Evolutionary conservation across 768 basidiomycete genomes (phyloP).

Genomic region (Postia placenta): DNA sequence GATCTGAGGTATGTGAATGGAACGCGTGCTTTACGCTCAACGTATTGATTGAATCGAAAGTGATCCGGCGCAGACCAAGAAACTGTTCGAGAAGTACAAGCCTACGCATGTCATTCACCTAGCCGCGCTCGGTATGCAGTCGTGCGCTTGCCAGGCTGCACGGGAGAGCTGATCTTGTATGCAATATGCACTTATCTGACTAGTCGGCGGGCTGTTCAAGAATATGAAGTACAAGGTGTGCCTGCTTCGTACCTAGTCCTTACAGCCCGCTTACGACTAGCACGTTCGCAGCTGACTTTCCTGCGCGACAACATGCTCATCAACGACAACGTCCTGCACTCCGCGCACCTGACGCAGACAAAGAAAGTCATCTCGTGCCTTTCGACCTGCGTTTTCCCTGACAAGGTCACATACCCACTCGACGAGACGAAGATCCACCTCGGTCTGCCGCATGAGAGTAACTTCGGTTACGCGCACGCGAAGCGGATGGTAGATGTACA

Average conservation of each 20-base stretch:
- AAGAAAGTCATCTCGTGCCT: constrained; percentile 90
- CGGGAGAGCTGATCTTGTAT: constrained; percentile 4
- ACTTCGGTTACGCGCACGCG: constrained; percentile 95
- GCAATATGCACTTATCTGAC: too few relatives aligned
- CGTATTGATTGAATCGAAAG: too few relatives aligned
- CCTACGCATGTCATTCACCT: constrained; percentile 97
- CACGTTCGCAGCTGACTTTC: constrained; percentile 63
- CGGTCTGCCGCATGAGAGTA: constrained; percentile 89
- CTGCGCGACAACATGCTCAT: constrained; percentile 92
- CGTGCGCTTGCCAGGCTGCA: background rate
- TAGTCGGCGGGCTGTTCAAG: constrained; percentile 91
- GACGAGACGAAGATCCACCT: constrained; percentile 90
- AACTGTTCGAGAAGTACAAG: constrained; percentile 84
- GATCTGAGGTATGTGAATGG: constrained; percentile 64
- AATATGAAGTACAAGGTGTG: constrained; percentile 91
- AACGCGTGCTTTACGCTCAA: too few relatives aligned
- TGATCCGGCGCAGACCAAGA: constrained; percentile 60
- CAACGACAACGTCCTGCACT: constrained; percentile 89
- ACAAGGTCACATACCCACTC: constrained; percentile 89
- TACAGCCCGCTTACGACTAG: background rate
- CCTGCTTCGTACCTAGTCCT: background rate
- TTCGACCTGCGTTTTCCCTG: constrained; percentile 96
- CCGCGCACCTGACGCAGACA: constrained; percentile 47
- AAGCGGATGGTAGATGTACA: constrained; percentile 95
- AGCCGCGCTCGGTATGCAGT: constrained; percentile 78